These are phyloP conservation scores for Herpotrichia juniperi DNA, from an alignment of 2,329 filamentous ascomycete species.

Conservation along the genomic window DNA sequence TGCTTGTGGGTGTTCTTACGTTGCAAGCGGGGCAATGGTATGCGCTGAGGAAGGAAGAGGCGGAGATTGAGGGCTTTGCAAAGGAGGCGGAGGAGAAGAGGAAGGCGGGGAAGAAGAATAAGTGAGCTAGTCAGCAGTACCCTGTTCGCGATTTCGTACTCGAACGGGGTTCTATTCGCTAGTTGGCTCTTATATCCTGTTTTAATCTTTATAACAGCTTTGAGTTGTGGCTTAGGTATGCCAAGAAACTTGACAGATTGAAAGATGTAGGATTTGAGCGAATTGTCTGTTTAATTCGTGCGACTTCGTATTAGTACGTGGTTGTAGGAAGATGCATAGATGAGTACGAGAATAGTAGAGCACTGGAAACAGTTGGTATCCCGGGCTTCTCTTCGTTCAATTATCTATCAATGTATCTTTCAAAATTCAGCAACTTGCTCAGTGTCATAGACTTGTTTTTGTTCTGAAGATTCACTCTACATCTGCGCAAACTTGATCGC, in stretches of 20 bases:
- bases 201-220: background rate
- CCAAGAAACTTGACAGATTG: background rate
- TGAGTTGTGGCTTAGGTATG: background rate
- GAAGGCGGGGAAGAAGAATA: slow-evolving; percentile 46
- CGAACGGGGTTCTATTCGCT: background rate
- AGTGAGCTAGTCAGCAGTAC: slow-evolving; percentile 15
- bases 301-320: background rate
- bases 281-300: background rate
- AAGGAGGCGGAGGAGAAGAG: slow-evolving; percentile 58
- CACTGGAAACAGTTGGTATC: background rate
- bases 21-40: slow-evolving; percentile 99
- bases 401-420: too few relatives aligned
- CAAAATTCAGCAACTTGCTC: too few relatives aligned
- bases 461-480: too few relatives aligned
- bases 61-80: slow-evolving; percentile 74
- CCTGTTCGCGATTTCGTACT: background rate
- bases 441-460: too few relatives aligned
- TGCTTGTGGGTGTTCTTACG: slow-evolving; percentile 88
- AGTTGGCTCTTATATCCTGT: background rate
- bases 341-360: background rate
- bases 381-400: background rate
- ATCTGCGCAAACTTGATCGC: background rate
- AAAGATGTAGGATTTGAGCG: background rate
- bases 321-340: background rate
- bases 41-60: slow-evolving; percentile 88